Evolutionary conservation across 306 rosid genomes (phyloP).

Genomic region (Vicia sativa): DNA sequence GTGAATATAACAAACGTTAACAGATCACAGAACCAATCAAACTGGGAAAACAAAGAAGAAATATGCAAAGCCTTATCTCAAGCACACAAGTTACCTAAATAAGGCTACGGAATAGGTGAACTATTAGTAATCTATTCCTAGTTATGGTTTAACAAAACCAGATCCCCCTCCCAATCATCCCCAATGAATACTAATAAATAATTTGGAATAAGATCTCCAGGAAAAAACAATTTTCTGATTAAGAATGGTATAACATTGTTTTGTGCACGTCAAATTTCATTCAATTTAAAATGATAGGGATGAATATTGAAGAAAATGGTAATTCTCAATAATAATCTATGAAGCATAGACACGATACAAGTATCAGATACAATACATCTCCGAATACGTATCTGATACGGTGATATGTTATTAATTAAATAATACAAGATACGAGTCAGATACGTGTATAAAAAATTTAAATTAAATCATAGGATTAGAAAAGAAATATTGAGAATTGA

Average conservation of each 20-base stretch:
- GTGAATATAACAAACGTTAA: constrained; percentile 11
- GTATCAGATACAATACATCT: too few relatives aligned
- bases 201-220: background rate
- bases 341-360: too few relatives aligned
- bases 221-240: constrained; percentile 16
- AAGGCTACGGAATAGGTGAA: constrained; percentile 18
- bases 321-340: background rate
- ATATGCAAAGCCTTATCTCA: constrained; percentile 11
- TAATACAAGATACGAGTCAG: too few relatives aligned
- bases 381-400: too few relatives aligned
- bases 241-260: background rate
- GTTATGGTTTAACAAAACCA: constrained; percentile 24
- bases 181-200: background rate
- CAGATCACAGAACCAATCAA: constrained; percentile 19
- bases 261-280: constrained; percentile 1
- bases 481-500: too few relatives aligned
- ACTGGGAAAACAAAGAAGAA: constrained; percentile 25
- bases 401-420: too few relatives aligned
- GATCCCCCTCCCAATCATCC: constrained; percentile 13
- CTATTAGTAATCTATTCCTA: constrained; percentile 1
- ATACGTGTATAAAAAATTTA: too few relatives aligned
- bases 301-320: constrained; percentile 16
- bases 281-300: constrained; percentile 3
- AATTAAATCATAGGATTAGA: too few relatives aligned
- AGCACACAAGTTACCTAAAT: constrained; percentile 1